A percentile compares a stretch with the other conserved stretches of the same genome.
Evolutionary conservation across 163 green algal genomes (phyloP).

Genomic region (Prototheca wickerhamii): DNA sequence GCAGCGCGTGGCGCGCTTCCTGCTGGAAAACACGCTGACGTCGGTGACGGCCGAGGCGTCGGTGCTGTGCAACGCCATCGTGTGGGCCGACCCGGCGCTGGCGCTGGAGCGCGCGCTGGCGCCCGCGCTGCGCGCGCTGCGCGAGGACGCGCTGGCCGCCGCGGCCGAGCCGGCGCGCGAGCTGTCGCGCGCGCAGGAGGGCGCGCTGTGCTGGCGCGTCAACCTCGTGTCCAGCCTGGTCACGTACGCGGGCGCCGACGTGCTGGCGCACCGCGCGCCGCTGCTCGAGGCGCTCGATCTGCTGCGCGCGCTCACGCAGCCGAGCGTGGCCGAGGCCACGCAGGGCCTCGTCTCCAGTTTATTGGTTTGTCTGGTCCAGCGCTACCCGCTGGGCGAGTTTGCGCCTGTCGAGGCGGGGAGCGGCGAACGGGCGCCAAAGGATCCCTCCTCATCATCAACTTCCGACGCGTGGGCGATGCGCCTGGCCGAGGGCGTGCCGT

Average conservation of each 20-base stretch:
- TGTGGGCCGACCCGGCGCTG: constrained; percentile 31
- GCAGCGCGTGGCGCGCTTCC: constrained; percentile 33
- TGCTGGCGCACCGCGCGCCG: constrained; percentile 15
- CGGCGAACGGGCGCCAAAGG: neutral
- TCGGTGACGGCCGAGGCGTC: constrained; percentile 26
- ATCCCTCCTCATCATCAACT: no score
- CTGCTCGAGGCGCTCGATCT: constrained; percentile 22
- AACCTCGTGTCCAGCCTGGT: constrained; percentile 23
- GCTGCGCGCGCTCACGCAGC: constrained; percentile 5
- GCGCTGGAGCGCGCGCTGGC: constrained; percentile 19
- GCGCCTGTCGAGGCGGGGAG: neutral
- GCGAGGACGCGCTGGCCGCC: constrained; percentile 5
- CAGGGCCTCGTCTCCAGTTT: constrained; percentile 16
- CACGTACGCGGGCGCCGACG: constrained; percentile 16
- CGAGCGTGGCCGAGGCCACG: constrained; percentile 16
- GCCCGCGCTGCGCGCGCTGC: constrained; percentile 25
- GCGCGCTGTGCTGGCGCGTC: constrained; percentile 37
- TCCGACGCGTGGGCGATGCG: no score
- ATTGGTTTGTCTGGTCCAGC: constrained; percentile 23
- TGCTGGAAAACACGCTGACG: constrained; percentile 30
- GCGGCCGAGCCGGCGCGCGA: constrained; percentile 1
- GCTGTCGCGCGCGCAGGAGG: constrained; percentile 31
- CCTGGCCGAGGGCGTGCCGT: neutral
- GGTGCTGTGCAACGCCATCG: constrained; percentile 39
- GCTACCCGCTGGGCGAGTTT: constrained; percentile 32